These are phyloP conservation scores for Chaetomium strumarium DNA, from an alignment of 2,329 filamentous ascomycete genomes.

Conservation along the genomic window DNA sequence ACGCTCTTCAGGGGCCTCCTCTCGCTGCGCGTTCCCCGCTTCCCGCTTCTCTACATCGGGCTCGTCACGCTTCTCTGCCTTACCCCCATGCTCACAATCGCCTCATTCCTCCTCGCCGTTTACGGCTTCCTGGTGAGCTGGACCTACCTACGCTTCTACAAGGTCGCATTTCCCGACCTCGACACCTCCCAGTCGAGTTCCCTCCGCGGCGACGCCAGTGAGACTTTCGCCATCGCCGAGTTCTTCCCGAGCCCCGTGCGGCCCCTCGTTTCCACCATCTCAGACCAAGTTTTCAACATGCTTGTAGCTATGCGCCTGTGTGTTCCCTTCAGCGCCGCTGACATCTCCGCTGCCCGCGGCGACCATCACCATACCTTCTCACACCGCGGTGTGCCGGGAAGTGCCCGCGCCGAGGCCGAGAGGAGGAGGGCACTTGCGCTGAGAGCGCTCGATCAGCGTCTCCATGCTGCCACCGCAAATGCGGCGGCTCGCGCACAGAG, in stretches of 20 bases:
- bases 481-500: slow-evolving; percentile 37
- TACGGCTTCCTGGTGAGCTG: slow-evolving; percentile 83
- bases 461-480: slow-evolving; percentile 71
- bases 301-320: slow-evolving; percentile 73
- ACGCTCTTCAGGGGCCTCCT: slow-evolving; percentile 84
- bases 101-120: slow-evolving; percentile 71
- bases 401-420: slow-evolving; percentile 86
- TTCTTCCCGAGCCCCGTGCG: slow-evolving; percentile 88
- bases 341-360: slow-evolving; percentile 69
- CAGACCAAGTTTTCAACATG: slow-evolving; percentile 66
- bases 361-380: slow-evolving; percentile 54
- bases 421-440: slow-evolving; percentile 81
- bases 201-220: slow-evolving; percentile 84
- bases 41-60: slow-evolving; percentile 68
- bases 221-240: slow-evolving; percentile 92
- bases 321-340: slow-evolving; percentile 77
- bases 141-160: slow-evolving; percentile 96
- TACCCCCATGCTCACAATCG: slow-evolving; percentile 57
- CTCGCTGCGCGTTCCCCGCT: slow-evolving; percentile 75
- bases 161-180: slow-evolving; percentile 64
- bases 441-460: slow-evolving; percentile 83
- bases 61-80: slow-evolving; percentile 59
- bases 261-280: slow-evolving; percentile 66
- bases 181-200: slow-evolving; percentile 54
- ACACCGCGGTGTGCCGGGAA: slow-evolving; percentile 53